A percentile compares a stretch with the other conserved stretches of the same genome.
Evolutionary conservation across 345 rosid species (phyloP).

Genomic region (Aquilaria yunnanensis): DNA sequence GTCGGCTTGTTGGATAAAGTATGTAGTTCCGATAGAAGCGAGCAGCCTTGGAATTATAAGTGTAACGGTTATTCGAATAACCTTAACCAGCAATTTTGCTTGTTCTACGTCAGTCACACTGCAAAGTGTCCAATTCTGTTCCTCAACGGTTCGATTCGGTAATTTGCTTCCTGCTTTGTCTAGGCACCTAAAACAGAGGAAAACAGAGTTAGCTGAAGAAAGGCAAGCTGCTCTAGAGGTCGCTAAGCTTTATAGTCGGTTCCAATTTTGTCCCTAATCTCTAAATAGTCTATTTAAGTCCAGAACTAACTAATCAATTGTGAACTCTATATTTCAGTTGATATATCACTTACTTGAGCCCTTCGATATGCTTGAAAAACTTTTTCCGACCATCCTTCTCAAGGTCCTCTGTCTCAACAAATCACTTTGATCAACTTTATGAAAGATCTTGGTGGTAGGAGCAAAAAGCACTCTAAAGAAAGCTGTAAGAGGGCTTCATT

Average conservation of each 20-base stretch:
- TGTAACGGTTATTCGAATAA: constrained; percentile 23
- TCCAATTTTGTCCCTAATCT: too few relatives aligned
- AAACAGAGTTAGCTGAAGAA: too few relatives aligned
- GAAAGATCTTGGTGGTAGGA: constrained; percentile 22
- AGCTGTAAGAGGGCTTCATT: constrained; percentile 28
- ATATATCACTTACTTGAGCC: constrained; percentile 17
- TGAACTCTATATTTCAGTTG: too few relatives aligned
- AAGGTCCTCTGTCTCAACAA: constrained; percentile 13
- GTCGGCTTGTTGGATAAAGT: constrained; percentile 35
- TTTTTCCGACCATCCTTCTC: not conserved
- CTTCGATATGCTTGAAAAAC: constrained; percentile 13
- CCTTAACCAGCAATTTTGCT: constrained; percentile 20
- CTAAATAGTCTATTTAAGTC: too few relatives aligned
- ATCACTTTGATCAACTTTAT: not conserved
- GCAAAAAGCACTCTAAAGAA: constrained; percentile 28
- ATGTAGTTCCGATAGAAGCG: constrained; percentile 28
- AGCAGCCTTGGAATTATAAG: constrained; percentile 29
- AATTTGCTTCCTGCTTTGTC: constrained; percentile 34
- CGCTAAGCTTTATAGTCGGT: too few relatives aligned
- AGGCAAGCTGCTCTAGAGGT: too few relatives aligned
- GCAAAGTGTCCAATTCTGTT: constrained; percentile 23
- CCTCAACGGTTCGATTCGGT: constrained; percentile 18
- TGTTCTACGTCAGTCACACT: constrained; percentile 36
- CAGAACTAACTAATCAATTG: too few relatives aligned
- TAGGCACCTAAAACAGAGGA: constrained; percentile 11